Conservation (phyloP, 495 filamentous ascomycete genomes). For the Gamarada debralockiae region DNA sequence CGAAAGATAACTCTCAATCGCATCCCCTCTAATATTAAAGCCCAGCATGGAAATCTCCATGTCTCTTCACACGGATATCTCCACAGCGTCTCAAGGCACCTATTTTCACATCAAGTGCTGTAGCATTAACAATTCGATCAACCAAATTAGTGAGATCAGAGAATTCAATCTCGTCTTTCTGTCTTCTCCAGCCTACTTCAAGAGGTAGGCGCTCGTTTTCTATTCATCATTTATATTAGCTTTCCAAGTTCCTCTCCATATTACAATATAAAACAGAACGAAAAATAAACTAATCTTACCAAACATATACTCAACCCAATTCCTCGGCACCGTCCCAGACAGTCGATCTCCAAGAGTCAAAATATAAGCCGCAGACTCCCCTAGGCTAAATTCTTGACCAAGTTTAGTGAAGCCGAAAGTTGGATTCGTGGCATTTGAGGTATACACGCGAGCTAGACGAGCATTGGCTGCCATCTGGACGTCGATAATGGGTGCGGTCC, state of each 20-base stretch:
- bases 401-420: slow-evolving; percentile 30
- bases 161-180: not conserved
- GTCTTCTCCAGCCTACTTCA: slow-evolving; percentile 37
- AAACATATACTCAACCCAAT: slow-evolving; percentile 42
- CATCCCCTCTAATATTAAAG: too few species aligned
- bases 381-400: slow-evolving; percentile 37
- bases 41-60: too few species aligned
- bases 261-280: not conserved
- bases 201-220: slow-evolving; percentile 44
- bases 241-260: too few species aligned
- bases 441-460: slow-evolving; percentile 37
- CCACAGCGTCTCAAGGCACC: too few species aligned
- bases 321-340: slow-evolving; percentile 31
- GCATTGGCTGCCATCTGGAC: slow-evolving; percentile 39
- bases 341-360: slow-evolving; percentile 38
- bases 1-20: too few species aligned
- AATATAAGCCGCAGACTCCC: slow-evolving; percentile 43
- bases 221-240: slow-evolving; percentile 13
- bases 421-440: slow-evolving; percentile 42
- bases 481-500: slow-evolving; percentile 34
- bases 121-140: slow-evolving; percentile 8
- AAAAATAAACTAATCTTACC: slow-evolving; percentile 25
- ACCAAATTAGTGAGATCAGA: not conserved
- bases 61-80: too few species aligned
- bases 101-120: not conserved